Evolutionary conservation across 2,329 filamentous ascomycete species (phyloP), one percentile per base, ranked within the genome.

Genomic region (Colletotrichum sp.): DNA sequence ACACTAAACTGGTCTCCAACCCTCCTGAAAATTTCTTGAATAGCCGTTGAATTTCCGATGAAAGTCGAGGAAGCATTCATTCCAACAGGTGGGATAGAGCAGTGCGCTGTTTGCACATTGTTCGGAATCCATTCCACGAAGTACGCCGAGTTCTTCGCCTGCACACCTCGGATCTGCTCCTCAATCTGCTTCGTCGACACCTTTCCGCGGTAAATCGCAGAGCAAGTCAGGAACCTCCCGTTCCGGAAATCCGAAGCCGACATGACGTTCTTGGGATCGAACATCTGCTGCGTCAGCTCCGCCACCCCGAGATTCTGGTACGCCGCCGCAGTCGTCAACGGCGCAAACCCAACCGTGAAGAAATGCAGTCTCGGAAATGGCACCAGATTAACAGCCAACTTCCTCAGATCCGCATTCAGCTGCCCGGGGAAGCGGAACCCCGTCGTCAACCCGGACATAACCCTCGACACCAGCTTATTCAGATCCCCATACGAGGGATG

Each of bases 191-290:
- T 98, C 96, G 98, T 98, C 86, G 96, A 97, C 86, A 99, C 95
- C 91, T 98, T 98, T 84, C 97, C 97, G 88, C 97, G 97, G 95
- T 99, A 99, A 89, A 99, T 98, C 86, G 97, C 96, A 87, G 94
- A 98, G 94, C 97, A 99, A 81, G 97, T 99, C 84, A 99, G 93
- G 92, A 98, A 99, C 84, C 97, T 96, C 87, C 97, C 97, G 88
- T 98, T 98, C 83, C 97, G 95, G 95, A 98, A 99, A 91, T 99
- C 97, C 78, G 96, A 97, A 79, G 97, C 97, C 89, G 97, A 96
- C 97, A 99, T 99, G 96, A 99, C 98, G 93, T 99, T 99, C 95
- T 98, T 98, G 84, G 97, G 96, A 91, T 99, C 97, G 91, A 98
- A 99, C 96, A 99, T 98, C 89, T 99, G 97, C 91, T 98, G 97